These are phyloP conservation scores for Marsdenia floribunda DNA, from an alignment of 257 asterid species.

Conservation along the genomic window DNA sequence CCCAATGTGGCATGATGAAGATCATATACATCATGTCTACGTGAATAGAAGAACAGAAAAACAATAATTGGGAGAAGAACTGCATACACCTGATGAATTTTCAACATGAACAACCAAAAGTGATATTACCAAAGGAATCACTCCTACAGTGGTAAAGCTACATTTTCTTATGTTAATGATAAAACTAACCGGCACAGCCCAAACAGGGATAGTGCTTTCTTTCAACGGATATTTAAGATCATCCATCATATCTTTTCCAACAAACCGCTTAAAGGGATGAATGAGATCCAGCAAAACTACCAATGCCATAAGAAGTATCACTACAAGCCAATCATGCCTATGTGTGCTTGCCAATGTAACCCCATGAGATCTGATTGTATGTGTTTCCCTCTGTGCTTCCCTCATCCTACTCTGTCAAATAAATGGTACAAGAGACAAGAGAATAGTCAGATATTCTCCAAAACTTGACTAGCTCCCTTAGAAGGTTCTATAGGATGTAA, in stretches of 20 bases:
- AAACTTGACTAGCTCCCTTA: background rate
- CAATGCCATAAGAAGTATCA: slow-evolving; percentile 46
- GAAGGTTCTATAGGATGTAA: background rate
- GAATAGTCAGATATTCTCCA: slow-evolving; percentile 1
- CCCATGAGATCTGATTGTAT: slow-evolving; percentile 79
- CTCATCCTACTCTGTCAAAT: slow-evolving; percentile 52
- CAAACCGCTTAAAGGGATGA: slow-evolving; percentile 73
- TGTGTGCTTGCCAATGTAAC: slow-evolving; percentile 56
- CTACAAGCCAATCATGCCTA: slow-evolving; percentile 78
- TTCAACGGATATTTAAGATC: slow-evolving; percentile 72
- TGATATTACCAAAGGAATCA: background rate
- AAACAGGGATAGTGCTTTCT: slow-evolving; percentile 54
- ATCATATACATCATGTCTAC: slow-evolving; percentile 71
- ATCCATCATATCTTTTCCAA: slow-evolving; percentile 85
- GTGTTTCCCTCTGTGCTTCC: slow-evolving; percentile 47
- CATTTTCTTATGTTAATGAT: background rate
- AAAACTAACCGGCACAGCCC: slow-evolving; percentile 72
- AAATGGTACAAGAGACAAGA: background rate
- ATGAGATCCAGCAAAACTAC: slow-evolving; percentile 38
- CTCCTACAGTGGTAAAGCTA: background rate
- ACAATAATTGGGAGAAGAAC: slow-evolving; percentile 51
- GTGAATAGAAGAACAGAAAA: slow-evolving; percentile 59
- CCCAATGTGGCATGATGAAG: slow-evolving; percentile 82
- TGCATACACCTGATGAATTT: slow-evolving; percentile 42
- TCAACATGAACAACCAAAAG: slow-evolving; percentile 2